Conservation (phyloP, 768 basidiomycete genomes). For the Arthromyces matolae region DNA sequence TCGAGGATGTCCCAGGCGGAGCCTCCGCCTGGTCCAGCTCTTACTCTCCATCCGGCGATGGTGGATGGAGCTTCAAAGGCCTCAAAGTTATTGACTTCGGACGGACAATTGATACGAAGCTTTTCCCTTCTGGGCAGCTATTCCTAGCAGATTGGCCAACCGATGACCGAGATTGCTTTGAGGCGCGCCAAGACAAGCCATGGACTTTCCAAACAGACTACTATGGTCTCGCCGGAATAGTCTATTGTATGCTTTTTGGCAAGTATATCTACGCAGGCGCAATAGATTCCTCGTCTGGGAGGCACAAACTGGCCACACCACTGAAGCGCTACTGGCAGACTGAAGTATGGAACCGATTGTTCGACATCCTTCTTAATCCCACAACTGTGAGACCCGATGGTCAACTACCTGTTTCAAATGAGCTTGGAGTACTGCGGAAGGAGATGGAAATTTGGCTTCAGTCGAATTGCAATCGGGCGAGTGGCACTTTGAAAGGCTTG, state of each 20-base stretch:
- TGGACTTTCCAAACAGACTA: conserved; percentile 99
- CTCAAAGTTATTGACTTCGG: conserved; percentile 96
- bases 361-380: conserved; percentile 87
- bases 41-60: conserved; percentile 77
- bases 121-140: conserved; percentile 76
- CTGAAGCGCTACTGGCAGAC: conserved; percentile 95
- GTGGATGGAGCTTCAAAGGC: conserved; percentile 87
- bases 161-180: conserved; percentile 89
- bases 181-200: conserved; percentile 75
- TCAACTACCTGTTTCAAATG: conserved; percentile 67
- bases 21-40: conserved; percentile 63
- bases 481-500: conserved; percentile 74
- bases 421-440: conserved; percentile 56
- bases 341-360: conserved; percentile 79
- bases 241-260: conserved; percentile 95
- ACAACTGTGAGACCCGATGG: conserved; percentile 50
- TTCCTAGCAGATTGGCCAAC: conserved; percentile 87
- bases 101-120: conserved; percentile 81
- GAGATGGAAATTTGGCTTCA: conserved; percentile 91
- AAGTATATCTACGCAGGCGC: conserved; percentile 86
- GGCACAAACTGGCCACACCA: conserved; percentile 69
- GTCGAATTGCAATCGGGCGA: conserved; percentile 81
- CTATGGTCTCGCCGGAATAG: conserved; percentile 89
- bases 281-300: conserved; percentile 34
- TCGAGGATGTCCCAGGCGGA: conserved; percentile 78